Evolutionary conservation across 2,329 filamentous ascomycete species (phyloP).

Genomic region (Aspergillus quadrilineatus): DNA sequence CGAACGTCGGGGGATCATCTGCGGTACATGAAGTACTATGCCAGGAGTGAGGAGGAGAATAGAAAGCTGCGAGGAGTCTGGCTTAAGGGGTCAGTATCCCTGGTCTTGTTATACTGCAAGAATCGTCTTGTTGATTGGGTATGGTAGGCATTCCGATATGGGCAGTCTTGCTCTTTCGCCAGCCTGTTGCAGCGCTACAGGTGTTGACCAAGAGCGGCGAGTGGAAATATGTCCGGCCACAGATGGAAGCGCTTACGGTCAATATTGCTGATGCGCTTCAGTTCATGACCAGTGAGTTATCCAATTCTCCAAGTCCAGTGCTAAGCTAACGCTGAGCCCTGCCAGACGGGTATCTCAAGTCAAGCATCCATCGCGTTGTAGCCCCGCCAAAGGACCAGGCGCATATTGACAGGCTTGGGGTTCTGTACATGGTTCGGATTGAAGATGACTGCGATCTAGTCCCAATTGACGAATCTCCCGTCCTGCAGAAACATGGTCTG

Average conservation of each 20-base stretch:
- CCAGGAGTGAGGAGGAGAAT: constrained; percentile 51
- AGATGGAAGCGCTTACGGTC: background rate
- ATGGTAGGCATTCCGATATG: constrained; percentile 56
- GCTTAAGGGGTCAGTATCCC: constrained; percentile 25
- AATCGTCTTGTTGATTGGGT: too few relatives aligned
- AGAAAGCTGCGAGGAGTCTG: constrained; percentile 45
- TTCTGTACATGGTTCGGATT: background rate
- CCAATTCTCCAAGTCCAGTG: too few relatives aligned
- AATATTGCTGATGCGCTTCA: background rate
- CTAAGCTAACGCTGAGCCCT: background rate
- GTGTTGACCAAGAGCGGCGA: constrained; percentile 30
- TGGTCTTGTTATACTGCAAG: too few relatives aligned
- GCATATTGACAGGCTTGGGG: background rate
- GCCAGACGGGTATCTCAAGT: constrained; percentile 6
- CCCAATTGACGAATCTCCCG: background rate
- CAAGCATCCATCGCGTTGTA: constrained; percentile 2
- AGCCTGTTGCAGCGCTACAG: constrained; percentile 59
- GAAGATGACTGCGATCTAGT: constrained; percentile 1
- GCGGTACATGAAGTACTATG: constrained; percentile 61
- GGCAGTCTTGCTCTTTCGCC: constrained; percentile 59
- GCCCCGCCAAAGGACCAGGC: constrained; percentile 3
- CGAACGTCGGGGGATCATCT: constrained; percentile 60
- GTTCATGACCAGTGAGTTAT: background rate
- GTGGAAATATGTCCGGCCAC: too few relatives aligned
- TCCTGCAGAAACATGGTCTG: background rate